Evolutionary conservation across 257 asterid genomes (phyloP).

Genomic region (Apocynum venetum): DNA sequence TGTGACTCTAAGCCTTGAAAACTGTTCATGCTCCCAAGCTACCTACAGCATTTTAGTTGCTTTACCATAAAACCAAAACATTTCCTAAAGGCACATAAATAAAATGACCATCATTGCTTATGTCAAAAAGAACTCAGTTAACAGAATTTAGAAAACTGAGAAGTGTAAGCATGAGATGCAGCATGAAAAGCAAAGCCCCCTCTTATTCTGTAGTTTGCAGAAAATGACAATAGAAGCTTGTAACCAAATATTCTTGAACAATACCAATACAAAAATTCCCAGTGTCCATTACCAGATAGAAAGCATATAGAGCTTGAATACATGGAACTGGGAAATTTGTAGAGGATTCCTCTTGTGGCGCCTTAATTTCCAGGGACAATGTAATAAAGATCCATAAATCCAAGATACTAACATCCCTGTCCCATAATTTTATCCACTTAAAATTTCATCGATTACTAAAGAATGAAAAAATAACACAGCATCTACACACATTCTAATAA

Average conservation of each 20-base stretch:
- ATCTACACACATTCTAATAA: not conserved
- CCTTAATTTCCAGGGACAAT: not conserved
- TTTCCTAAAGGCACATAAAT: not conserved
- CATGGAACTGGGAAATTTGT: not conserved
- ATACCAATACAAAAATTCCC: not conserved
- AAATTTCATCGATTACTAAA: not conserved
- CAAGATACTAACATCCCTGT: not conserved
- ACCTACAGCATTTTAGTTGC: conserved; percentile 56
- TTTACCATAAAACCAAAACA: conserved; percentile 29
- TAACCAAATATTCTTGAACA: not conserved
- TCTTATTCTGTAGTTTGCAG: not conserved
- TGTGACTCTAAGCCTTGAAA: conserved; percentile 82
- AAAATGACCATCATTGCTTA: not conserved
- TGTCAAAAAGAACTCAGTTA: not conserved
- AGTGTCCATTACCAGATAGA: not conserved
- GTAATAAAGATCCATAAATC: not conserved
- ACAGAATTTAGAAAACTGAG: not conserved
- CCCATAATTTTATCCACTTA: not conserved
- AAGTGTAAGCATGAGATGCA: not conserved
- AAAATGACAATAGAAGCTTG: not conserved
- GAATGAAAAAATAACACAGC: not conserved
- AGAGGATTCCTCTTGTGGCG: not conserved
- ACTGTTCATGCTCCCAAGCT: conserved; percentile 99
- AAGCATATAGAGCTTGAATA: not conserved
- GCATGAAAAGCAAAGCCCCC: not conserved